Evolutionary conservation across 1,284 basidiomycete species (phyloP).

Genomic region (Hymenochaete sp.): DNA sequence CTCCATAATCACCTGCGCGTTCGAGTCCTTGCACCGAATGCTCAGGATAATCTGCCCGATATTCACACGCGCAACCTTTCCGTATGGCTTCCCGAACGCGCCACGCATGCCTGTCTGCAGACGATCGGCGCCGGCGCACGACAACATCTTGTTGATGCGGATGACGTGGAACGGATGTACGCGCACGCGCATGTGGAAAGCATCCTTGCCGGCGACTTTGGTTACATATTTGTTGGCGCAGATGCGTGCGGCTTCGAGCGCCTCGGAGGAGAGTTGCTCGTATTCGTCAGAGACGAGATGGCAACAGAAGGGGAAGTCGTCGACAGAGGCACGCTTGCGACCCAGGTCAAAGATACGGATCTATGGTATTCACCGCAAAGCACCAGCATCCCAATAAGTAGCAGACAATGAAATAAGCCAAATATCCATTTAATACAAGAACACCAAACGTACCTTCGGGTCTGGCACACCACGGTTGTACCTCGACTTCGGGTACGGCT

Average conservation of each 20-base stretch:
- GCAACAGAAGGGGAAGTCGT: slow-evolving; percentile 96
- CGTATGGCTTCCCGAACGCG: slow-evolving; percentile 99
- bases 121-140: slow-evolving; percentile 96
- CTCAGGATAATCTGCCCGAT: slow-evolving; percentile 97
- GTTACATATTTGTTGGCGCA: slow-evolving; percentile 99
- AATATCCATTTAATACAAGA: background rate
- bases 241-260: slow-evolving; percentile 97
- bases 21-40: slow-evolving; percentile 87
- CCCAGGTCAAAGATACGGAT: slow-evolving; percentile 93
- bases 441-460: slow-evolving; percentile 53
- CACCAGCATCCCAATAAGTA: no score
- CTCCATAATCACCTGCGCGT: slow-evolving; percentile 88
- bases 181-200: slow-evolving; percentile 96
- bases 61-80: slow-evolving; percentile 89
- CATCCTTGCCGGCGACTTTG: slow-evolving; percentile 97
- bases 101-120: slow-evolving; percentile 99
- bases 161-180: slow-evolving; percentile 98
- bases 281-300: slow-evolving; percentile 98
- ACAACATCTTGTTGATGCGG: slow-evolving; percentile 99
- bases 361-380: slow-evolving; percentile 29
- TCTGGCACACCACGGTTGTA: slow-evolving; percentile 99
- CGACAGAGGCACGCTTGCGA: slow-evolving; percentile 89
- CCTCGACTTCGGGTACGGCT: slow-evolving; percentile 89
- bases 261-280: slow-evolving; percentile 94
- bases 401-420: background rate